Conservation (phyloP, 257 asterid species). For the Leonotis leonurus region DNA sequence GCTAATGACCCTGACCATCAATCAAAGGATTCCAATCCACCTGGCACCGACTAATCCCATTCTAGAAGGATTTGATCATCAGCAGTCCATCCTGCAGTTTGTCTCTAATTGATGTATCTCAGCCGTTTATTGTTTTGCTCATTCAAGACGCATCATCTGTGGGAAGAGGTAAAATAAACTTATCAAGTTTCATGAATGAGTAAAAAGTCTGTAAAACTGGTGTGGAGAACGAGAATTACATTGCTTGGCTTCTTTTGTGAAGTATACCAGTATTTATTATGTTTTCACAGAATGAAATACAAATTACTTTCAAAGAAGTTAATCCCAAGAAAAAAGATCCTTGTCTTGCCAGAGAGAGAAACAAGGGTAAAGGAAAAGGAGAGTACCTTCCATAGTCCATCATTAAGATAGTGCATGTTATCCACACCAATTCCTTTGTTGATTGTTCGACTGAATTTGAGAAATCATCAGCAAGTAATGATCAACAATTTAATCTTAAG, state of each 20-base stretch:
- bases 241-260: neutral
- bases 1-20: no score
- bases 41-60: no score
- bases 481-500: neutral
- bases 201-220: neutral
- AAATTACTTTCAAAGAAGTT: neutral
- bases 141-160: slow-evolving; percentile 71
- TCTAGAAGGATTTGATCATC: neutral
- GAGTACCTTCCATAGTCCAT: slow-evolving; percentile 98
- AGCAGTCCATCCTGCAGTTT: neutral
- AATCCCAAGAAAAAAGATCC: neutral
- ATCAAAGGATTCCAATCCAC: no score
- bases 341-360: neutral
- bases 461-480: slow-evolving; percentile 12
- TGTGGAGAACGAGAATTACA: neutral
- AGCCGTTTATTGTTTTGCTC: slow-evolving; percentile 13
- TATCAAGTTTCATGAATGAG: neutral
- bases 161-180: neutral
- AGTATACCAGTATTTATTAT: neutral
- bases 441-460: slow-evolving; percentile 54
- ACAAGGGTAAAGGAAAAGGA: neutral
- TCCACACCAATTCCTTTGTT: slow-evolving; percentile 98
- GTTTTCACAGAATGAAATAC: neutral
- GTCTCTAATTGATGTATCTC: neutral
- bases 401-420: slow-evolving; percentile 97